Evolutionary conservation across 306 rosid genomes (phyloP).

Genomic region (Corylus heterophylla): DNA sequence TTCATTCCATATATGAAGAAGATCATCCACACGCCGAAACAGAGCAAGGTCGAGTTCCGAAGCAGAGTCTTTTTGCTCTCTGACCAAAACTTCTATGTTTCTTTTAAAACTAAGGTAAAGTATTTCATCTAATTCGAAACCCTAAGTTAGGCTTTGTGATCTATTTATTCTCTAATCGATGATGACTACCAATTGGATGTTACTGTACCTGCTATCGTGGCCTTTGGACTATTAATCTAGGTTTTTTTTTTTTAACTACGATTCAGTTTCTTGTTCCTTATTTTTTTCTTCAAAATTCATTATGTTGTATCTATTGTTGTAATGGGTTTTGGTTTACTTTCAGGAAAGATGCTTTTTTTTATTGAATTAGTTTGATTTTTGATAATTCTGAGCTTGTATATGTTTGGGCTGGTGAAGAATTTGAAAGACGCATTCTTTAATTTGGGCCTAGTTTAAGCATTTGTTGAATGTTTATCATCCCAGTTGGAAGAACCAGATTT

Average conservation of each 20-base stretch:
- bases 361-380: background rate
- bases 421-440: background rate
- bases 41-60: constrained; percentile 1
- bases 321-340: background rate
- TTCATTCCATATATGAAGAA: background rate
- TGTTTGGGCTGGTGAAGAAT: background rate
- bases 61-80: background rate
- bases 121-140: background rate
- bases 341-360: background rate
- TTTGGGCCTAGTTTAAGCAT: background rate
- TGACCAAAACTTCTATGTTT: background rate
- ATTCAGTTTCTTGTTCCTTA: background rate
- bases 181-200: background rate
- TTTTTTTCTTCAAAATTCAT: background rate
- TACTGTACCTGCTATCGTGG: background rate
- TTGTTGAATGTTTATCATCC: background rate
- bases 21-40: background rate
- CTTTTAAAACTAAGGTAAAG: background rate
- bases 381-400: background rate
- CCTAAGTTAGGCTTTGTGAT: background rate
- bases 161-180: background rate
- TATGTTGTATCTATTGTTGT: background rate
- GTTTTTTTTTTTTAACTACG: background rate
- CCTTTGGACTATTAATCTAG: background rate
- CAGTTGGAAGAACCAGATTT: background rate